These are phyloP conservation scores for Plasmodium fragile DNA, from an alignment of 169 alveolate species.

Conservation along the genomic window DNA sequence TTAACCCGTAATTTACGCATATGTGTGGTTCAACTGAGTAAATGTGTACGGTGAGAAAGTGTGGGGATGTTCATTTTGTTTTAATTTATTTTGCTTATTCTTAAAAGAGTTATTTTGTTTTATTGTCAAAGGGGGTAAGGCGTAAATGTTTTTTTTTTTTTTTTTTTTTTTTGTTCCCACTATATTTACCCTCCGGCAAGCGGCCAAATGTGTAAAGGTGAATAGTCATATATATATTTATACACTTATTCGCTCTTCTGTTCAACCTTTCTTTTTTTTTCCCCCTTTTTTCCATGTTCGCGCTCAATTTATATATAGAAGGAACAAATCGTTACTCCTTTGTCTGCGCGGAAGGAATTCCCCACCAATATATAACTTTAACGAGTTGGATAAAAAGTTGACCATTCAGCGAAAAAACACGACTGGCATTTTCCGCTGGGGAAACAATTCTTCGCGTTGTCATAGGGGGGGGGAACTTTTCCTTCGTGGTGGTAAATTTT, in stretches of 20 bases:
- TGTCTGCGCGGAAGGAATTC: neutral
- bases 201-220: neutral
- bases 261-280: neutral
- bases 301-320: neutral
- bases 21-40: neutral
- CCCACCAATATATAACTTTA: neutral
- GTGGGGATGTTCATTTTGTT: neutral
- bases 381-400: neutral
- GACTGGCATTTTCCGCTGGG: neutral
- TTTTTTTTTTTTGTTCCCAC: neutral
- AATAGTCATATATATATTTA: neutral
- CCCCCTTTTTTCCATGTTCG: neutral
- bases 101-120: neutral
- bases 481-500: neutral
- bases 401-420: neutral
- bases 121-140: neutral
- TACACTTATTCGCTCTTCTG: neutral
- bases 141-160: neutral
- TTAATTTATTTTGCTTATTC: slow-evolving; percentile 1
- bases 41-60: neutral
- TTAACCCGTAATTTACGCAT: neutral
- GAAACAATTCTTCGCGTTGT: neutral
- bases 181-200: neutral
- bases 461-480: neutral
- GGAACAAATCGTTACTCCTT: slow-evolving; percentile 1